Evolutionary conservation across 331 rosid species (phyloP), one percentile per base, ranked within the genome.

Genomic region (Cucumis variabilis): DNA sequence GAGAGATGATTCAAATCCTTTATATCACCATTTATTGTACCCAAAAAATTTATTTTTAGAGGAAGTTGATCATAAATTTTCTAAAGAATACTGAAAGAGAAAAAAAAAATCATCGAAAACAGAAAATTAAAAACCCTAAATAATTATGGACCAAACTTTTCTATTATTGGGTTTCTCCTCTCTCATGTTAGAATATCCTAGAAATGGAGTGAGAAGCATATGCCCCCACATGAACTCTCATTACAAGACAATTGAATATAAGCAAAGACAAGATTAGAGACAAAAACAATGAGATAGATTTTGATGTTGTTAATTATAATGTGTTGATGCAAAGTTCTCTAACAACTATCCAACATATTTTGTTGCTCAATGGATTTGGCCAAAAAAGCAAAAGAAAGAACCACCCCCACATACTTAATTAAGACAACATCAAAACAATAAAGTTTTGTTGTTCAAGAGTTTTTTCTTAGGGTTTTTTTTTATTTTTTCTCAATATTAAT

Each of bases 381-480:
- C 78, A 8, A 72, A 72, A 27, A 24, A 33, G 33, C 19, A 67
- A 24, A n/a, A 66, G 6, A n/a, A 66, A 1, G 0, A 21, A 23
- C 33, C 9, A 13, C 21, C 41, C 41, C 13, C 20, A 1, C 23
- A 44, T 44, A 75, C 20, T 1, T 33, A 33, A 1, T 33, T 11
- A 41, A 75, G 60, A 44, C 60, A 75, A 75, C 28, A 75, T 9
- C 28, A 75, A 75, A 75, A 75, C 81, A 75, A 75, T 51, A 13
- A 75, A 41, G 81, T 75, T 30, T 75, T 74, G 77, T 75, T 74
- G 77, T 71, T 17, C 3, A 71, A 20, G 33, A 20, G 33, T 30
- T 25, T 68, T 24, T 63, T 63, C 13, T 19, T 41, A 0, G 46
- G 7, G 2, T 37, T 2, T 67, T 67, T 2, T 24, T 33, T 33